phyloP scores from a whole-genome alignment of 805 yeast species.

The Kazachstania psychrophila region DNA sequence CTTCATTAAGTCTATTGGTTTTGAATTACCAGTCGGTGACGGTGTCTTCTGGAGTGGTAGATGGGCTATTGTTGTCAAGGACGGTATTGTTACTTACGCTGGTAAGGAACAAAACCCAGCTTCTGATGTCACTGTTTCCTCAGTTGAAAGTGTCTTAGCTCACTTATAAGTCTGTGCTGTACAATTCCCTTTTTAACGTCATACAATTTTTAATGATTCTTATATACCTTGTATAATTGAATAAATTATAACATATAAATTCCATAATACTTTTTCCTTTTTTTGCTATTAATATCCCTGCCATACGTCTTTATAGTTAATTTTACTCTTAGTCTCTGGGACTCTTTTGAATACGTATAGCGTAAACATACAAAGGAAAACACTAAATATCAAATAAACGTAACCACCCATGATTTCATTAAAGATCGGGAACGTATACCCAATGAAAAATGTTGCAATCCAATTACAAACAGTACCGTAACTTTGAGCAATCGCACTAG shows the following conservation, averaged over 20 bases:
- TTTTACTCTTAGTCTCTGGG: constrained; percentile 18
- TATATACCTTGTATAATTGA: no score
- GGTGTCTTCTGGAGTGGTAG: constrained; percentile 55
- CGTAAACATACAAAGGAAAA: constrained; percentile 43
- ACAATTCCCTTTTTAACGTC: background rate
- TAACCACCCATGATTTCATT: constrained; percentile 62
- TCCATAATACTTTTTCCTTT: background rate
- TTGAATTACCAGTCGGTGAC: constrained; percentile 43
- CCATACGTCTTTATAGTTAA: constrained; percentile 18
- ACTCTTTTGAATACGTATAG: constrained; percentile 29
- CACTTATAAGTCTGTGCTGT: constrained; percentile 15
- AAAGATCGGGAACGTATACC: constrained; percentile 69
- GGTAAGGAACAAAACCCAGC: constrained; percentile 31
- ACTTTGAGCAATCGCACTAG: constrained; percentile 82
- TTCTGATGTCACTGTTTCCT: constrained; percentile 31
- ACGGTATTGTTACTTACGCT: constrained; percentile 44
- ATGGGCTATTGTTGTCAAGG: constrained; percentile 61
- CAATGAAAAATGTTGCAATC: constrained; percentile 79
- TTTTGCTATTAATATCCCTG: background rate
- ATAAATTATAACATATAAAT: no score
- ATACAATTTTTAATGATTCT: no score
- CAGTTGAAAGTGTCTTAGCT: constrained; percentile 29
- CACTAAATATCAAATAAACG: constrained; percentile 65
- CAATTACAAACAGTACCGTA: constrained; percentile 88
- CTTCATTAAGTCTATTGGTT: constrained; percentile 53